phyloP scores from a whole-genome alignment of 2,329 filamentous ascomycete genomes.

The Didymellaceae sp. region DNA sequence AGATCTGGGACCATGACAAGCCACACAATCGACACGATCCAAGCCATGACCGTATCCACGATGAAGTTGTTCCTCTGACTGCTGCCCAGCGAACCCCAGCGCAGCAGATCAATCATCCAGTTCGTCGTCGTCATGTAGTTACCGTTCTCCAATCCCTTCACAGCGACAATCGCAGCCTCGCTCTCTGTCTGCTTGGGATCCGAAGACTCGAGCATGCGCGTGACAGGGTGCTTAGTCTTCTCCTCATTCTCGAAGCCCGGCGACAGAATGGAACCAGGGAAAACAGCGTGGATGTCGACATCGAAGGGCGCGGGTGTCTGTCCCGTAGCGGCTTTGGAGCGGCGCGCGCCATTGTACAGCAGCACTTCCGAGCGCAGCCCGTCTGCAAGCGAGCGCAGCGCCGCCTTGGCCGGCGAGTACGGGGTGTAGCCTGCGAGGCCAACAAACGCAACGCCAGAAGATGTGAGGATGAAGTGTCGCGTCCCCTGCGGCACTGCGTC shows the following conservation, averaged over 20 bases:
- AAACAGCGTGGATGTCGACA: conserved; percentile 81
- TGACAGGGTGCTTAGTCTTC: conserved; percentile 78
- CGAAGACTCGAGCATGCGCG: conserved; percentile 77
- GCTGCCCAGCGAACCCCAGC: conserved; percentile 61
- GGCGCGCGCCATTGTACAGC: conserved; percentile 75
- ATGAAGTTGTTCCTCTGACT: conserved; percentile 61
- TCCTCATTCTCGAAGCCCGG: conserved; percentile 80
- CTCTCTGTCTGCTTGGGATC: conserved; percentile 82
- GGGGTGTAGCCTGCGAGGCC: conserved; percentile 81
- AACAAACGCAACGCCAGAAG: conserved; percentile 76
- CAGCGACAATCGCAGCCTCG: conserved; percentile 72
- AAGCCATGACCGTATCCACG: conserved; percentile 61
- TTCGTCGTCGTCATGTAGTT: conserved; percentile 80
- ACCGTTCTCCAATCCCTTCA: conserved; percentile 79
- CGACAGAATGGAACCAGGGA: conserved; percentile 81
- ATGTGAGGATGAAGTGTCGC: conserved; percentile 87
- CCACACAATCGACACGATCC: conserved; percentile 61
- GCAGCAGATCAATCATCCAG: conserved; percentile 74
- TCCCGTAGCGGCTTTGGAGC: conserved; percentile 29
- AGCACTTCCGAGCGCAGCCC: conserved; percentile 82
- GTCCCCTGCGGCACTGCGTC: conserved; percentile 37
- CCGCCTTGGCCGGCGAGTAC: conserved; percentile 85
- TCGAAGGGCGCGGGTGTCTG: conserved; percentile 62
- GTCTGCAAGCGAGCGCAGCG: conserved; percentile 82
- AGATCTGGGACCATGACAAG: conserved; percentile 64